These are phyloP conservation scores for Thalassiosira hispida DNA, from an alignment of 352 stramenopile genomes.

Conservation along the genomic window DNA sequence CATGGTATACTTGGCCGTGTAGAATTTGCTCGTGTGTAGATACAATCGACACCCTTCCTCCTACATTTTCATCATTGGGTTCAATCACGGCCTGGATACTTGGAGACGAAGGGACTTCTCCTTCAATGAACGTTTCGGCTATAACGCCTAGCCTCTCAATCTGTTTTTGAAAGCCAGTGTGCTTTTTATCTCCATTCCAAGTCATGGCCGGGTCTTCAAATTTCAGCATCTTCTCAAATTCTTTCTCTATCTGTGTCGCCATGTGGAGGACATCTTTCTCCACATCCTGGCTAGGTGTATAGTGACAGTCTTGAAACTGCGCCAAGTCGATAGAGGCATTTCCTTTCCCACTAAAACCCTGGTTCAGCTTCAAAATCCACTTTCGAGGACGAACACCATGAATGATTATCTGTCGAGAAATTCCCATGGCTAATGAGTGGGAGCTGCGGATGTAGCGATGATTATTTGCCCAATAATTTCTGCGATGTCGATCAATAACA, in stretches of 20 bases:
- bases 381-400: slow-evolving; percentile 21
- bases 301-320: slow-evolving; percentile 11
- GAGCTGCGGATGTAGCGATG: slow-evolving; percentile 40
- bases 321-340: slow-evolving; percentile 38
- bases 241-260: slow-evolving; percentile 29
- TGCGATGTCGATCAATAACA: not conserved
- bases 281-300: not conserved
- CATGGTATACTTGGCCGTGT: slow-evolving; percentile 30
- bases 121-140: slow-evolving; percentile 45
- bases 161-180: slow-evolving; percentile 33
- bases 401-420: slow-evolving; percentile 32
- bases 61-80: slow-evolving; percentile 8
- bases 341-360: slow-evolving; percentile 44
- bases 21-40: slow-evolving; percentile 50
- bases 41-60: slow-evolving; percentile 25
- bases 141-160: slow-evolving; percentile 39
- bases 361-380: slow-evolving; percentile 50
- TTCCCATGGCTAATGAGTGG: slow-evolving; percentile 24
- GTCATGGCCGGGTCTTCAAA: slow-evolving; percentile 30
- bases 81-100: slow-evolving; percentile 44
- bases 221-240: slow-evolving; percentile 24
- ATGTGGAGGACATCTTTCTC: slow-evolving; percentile 12
- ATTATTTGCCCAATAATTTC: slow-evolving; percentile 25
- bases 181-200: slow-evolving; percentile 16
- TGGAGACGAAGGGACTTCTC: slow-evolving; percentile 36